These are phyloP conservation scores for Aspergillus eucalypticola DNA, from an alignment of 2,329 filamentous ascomycete genomes.

Conservation along the genomic window DNA sequence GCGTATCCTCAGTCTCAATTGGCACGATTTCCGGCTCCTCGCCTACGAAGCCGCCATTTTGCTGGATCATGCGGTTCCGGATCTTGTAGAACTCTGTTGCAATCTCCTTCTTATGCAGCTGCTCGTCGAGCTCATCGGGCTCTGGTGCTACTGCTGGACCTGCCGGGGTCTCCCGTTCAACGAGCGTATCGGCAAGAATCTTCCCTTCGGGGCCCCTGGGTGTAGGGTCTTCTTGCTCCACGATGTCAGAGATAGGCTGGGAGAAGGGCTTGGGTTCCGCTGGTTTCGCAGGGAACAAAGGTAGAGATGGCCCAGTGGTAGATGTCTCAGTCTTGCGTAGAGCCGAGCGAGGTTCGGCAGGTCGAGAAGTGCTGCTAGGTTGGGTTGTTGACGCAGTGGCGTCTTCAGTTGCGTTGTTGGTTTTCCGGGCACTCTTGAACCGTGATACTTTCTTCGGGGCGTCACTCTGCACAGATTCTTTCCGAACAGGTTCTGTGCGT, in stretches of 20 bases:
- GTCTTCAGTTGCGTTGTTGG: constrained; percentile 8
- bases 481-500: constrained; percentile 30
- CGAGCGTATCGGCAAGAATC: constrained; percentile 60
- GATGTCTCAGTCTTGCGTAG: constrained; percentile 25
- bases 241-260: constrained; percentile 34
- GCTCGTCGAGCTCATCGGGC: constrained; percentile 70
- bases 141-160: constrained; percentile 42
- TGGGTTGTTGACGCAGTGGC: constrained; percentile 11
- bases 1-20: constrained; percentile 62
- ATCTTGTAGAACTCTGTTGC: constrained; percentile 79
- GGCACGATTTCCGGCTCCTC: constrained; percentile 67
- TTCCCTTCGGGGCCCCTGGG: constrained; percentile 48
- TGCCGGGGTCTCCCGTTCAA: constrained; percentile 51
- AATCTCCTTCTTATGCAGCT: constrained; percentile 73
- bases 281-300: constrained; percentile 42
- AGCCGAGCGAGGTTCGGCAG: constrained; percentile 22
- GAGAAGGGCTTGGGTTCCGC: constrained; percentile 42
- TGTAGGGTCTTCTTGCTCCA: constrained; percentile 21
- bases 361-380: constrained; percentile 19
- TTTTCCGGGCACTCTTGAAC: constrained; percentile 43
- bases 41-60: constrained; percentile 78
- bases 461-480: constrained; percentile 19
- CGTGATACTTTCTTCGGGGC: constrained; percentile 45
- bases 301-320: constrained; percentile 27
- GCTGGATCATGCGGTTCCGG: constrained; percentile 79